These are phyloP conservation scores for Massarina eburnea DNA, from an alignment of 2,329 filamentous ascomycete species.

Conservation along the genomic window DNA sequence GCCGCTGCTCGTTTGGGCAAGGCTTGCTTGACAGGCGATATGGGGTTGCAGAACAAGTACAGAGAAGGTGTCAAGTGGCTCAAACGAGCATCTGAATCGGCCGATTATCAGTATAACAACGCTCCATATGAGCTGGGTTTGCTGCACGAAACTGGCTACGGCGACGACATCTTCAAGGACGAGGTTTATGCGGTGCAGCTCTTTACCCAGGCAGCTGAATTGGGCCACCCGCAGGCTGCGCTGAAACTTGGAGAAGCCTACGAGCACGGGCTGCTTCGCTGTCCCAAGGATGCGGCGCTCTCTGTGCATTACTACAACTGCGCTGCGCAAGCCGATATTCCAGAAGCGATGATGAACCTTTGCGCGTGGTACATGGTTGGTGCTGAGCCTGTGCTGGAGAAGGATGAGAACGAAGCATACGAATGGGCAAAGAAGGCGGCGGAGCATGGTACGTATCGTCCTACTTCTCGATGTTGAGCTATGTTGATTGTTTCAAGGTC, in stretches of 20 bases:
- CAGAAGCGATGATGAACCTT: constrained; percentile 93
- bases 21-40: constrained; percentile 85
- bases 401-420: constrained; percentile 94
- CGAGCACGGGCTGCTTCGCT: constrained; percentile 84
- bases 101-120: constrained; percentile 87
- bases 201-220: constrained; percentile 89
- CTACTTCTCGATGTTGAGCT: constrained; percentile 12
- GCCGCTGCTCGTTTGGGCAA: constrained; percentile 91
- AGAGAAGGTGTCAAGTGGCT: constrained; percentile 95
- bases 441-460: constrained; percentile 68
- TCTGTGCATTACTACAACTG: constrained; percentile 98
- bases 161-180: constrained; percentile 91
- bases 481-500: constrained; percentile 51
- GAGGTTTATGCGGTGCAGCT: constrained; percentile 88
- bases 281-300: constrained; percentile 85
- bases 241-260: constrained; percentile 94
- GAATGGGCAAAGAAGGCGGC: constrained; percentile 92
- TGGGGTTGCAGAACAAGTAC: constrained; percentile 81
- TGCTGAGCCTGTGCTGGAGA: constrained; percentile 86
- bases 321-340: constrained; percentile 80
- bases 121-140: constrained; percentile 89
- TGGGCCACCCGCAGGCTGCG: constrained; percentile 84
- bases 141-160: constrained; percentile 89
- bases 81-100: constrained; percentile 86
- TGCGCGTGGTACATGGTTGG: constrained; percentile 99